Percentiles rank a stretch among this genome's conserved stretches.
These are phyloP conservation scores for Heritiera fomes DNA, from an alignment of 345 rosid species.

Conservation along the genomic window DNA sequence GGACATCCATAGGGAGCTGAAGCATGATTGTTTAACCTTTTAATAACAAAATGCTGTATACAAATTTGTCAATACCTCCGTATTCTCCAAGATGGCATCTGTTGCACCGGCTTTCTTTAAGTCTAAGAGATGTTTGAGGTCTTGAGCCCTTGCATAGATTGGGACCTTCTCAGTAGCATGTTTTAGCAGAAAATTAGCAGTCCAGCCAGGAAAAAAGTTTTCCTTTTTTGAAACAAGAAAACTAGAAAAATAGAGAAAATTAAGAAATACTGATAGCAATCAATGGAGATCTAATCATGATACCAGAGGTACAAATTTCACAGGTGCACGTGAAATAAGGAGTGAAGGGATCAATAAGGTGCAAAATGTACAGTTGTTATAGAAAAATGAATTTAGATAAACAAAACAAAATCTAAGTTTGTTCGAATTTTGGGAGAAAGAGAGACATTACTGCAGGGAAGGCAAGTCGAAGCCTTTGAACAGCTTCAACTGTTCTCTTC, in stretches of 20 bases:
- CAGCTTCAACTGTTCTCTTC: conserved; percentile 80
- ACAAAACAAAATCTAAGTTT: not conserved
- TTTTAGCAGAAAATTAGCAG: conserved; percentile 20
- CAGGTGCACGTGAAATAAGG: not conserved
- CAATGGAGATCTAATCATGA: not conserved
- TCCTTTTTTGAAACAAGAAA: not conserved
- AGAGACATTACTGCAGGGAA: conserved; percentile 62
- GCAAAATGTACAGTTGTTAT: not conserved
- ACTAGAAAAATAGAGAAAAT: not conserved
- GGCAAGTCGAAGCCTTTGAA: conserved; percentile 85
- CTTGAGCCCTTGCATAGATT: conserved; percentile 89
- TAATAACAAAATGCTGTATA: not conserved
- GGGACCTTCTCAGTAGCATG: conserved; percentile 55
- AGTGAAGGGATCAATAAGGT: not conserved
- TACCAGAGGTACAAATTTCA: not conserved
- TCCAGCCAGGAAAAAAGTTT: conserved; percentile 12
- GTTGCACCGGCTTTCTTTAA: conserved; percentile 92
- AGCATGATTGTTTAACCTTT: not conserved
- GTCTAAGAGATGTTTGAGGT: conserved; percentile 78
- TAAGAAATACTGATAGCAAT: conserved; percentile 8
- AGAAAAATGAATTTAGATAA: not conserved
- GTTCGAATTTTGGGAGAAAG: not conserved
- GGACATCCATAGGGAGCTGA: not conserved
- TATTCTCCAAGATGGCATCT: conserved; percentile 84
- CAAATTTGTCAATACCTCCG: conserved; percentile 56